A percentile compares a stretch with the other conserved stretches of the same genome.
Evolutionary conservation across 2,329 filamentous ascomycete species (phyloP).

Genomic region (Alternaria triticina): DNA sequence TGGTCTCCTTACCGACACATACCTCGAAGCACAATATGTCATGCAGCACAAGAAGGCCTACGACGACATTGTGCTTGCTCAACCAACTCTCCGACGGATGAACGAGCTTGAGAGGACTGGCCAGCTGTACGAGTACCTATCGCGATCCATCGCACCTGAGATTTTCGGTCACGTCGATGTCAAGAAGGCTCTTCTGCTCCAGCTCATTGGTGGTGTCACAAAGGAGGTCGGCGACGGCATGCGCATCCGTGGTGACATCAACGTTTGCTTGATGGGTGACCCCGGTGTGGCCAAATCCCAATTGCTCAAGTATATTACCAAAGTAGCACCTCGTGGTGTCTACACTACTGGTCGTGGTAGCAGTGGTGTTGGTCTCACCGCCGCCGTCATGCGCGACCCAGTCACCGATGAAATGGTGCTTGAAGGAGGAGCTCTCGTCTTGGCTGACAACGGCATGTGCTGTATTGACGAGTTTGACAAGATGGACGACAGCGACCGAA

Average conservation of each 20-base stretch:
- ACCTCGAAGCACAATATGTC: conserved; percentile 91
- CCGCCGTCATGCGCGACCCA: conserved; percentile 82
- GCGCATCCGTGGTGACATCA: conserved; percentile 98
- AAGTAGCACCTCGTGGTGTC: conserved; percentile 91
- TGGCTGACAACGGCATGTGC: conserved; percentile 84
- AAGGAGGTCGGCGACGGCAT: conserved; percentile 98
- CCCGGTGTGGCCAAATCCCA: conserved; percentile 99
- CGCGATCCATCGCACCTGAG: conserved; percentile 95
- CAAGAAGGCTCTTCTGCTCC: conserved; percentile 94
- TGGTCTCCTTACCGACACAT: conserved; percentile 95
- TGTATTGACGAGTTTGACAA: conserved; percentile 90
- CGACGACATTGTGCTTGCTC: conserved; percentile 86
- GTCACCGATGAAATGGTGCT: conserved; percentile 86
- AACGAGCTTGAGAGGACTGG: conserved; percentile 84
- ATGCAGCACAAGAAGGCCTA: conserved; percentile 98
- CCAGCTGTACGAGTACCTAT: conserved; percentile 93
- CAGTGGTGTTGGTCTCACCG: conserved; percentile 81
- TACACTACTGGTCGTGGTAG: conserved; percentile 83
- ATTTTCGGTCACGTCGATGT: conserved; percentile 97
- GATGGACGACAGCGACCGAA: conserved; percentile 84
- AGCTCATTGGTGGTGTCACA: conserved; percentile 93
- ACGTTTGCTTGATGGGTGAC: conserved; percentile 98
- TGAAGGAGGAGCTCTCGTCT: conserved; percentile 78
- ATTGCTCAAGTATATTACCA: conserved; percentile 96
- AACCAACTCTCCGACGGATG: conserved; percentile 79